These are phyloP conservation scores for Plasmodium relictum DNA, from an alignment of 169 alveolate genomes.

Conservation along the genomic window DNA sequence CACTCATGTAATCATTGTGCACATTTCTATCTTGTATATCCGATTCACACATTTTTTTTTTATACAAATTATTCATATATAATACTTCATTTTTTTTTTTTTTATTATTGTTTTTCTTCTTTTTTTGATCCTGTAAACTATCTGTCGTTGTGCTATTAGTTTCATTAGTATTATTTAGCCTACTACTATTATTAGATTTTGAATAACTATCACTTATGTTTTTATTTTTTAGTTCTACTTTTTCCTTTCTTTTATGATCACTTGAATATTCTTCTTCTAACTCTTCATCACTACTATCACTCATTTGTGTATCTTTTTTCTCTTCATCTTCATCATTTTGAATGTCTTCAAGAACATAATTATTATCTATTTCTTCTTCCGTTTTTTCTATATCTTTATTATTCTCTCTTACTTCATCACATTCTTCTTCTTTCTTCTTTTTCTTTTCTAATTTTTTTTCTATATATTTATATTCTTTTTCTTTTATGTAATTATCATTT, in stretches of 20 bases:
- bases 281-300: conserved; percentile 13
- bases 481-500: not conserved
- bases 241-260: conserved; percentile 4
- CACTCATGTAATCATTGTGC: conserved; percentile 31
- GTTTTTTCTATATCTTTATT: not conserved
- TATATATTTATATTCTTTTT: not conserved
- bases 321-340: conserved; percentile 12
- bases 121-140: not conserved
- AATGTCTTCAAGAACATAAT: not conserved
- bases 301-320: not conserved
- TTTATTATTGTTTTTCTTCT: conserved; percentile 14
- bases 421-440: not conserved
- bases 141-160: conserved; percentile 10
- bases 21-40: conserved; percentile 12
- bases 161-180: not conserved
- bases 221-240: not conserved
- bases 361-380: not conserved
- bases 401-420: not conserved
- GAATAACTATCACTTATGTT: not conserved
- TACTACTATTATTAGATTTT: not conserved
- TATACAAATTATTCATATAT: conserved; percentile 46
- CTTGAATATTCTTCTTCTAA: not conserved
- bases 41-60: conserved; percentile 23
- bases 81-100: conserved; percentile 23
- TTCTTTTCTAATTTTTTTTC: not conserved